Conservation (phyloP, 2,329 filamentous ascomycete genomes). For the Neofusicoccum parvum region DNA sequence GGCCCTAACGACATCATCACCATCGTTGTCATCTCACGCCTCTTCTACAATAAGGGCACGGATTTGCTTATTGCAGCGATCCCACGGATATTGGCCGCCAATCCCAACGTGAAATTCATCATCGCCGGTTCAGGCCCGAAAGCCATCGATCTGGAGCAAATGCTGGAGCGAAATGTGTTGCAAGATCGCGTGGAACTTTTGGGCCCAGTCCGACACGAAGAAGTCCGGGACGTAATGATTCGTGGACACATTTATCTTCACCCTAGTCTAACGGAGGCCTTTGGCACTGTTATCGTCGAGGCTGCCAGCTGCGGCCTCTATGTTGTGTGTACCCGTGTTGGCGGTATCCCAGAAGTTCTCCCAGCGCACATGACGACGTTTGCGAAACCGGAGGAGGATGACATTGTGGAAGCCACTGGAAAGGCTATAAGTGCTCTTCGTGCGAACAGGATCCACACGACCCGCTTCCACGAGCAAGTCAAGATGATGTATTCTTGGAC, state of each 20-base stretch:
- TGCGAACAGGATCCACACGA: slow-evolving; percentile 83
- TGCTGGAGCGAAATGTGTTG: slow-evolving; percentile 91
- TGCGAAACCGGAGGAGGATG: slow-evolving; percentile 94
- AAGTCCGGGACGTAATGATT: slow-evolving; percentile 97
- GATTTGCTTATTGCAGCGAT: slow-evolving; percentile 96
- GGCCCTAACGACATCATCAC: slow-evolving; percentile 87
- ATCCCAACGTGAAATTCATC: slow-evolving; percentile 94
- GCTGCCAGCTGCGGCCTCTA: slow-evolving; percentile 94
- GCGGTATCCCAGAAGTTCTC: slow-evolving; percentile 94
- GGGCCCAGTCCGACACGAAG: slow-evolving; percentile 89
- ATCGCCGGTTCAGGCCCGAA: slow-evolving; percentile 96
- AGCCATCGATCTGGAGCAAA: slow-evolving; percentile 96
- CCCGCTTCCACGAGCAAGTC: slow-evolving; percentile 94
- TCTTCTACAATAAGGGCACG: slow-evolving; percentile 99
- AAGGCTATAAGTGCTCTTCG: slow-evolving; percentile 85
- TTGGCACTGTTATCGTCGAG: slow-evolving; percentile 97
- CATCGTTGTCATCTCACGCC: slow-evolving; percentile 93
- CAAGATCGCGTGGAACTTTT: slow-evolving; percentile 93
- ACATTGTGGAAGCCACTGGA: slow-evolving; percentile 85
- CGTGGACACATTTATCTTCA: slow-evolving; percentile 95
- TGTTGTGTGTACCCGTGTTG: slow-evolving; percentile 94
- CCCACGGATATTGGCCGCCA: slow-evolving; percentile 82
- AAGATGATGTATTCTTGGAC: slow-evolving; percentile 99
- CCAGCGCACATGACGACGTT: slow-evolving; percentile 97
- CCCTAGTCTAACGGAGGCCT: slow-evolving; percentile 92